Conservation (phyloP, 2,329 filamentous ascomycete species). For the Phoma sp. region DNA sequence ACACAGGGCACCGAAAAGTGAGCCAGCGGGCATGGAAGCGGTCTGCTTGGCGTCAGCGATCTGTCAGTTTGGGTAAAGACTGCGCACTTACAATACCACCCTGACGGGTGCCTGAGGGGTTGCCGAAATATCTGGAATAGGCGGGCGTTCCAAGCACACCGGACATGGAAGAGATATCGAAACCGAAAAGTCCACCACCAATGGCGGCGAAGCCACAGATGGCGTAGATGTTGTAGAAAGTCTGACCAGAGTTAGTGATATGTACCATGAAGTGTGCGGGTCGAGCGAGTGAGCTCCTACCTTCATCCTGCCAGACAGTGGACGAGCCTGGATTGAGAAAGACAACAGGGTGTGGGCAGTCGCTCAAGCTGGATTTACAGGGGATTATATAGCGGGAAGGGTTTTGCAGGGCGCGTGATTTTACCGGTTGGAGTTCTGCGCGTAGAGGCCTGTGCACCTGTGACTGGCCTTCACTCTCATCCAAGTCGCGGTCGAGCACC, state of each 20-base stretch:
- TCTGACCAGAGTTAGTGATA: constrained; percentile 17
- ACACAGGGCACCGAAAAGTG: constrained; percentile 54
- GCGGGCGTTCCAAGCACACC: constrained; percentile 45
- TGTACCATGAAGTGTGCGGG: background rate
- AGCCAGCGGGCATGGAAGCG: constrained; percentile 58
- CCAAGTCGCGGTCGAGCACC: constrained; percentile 5
- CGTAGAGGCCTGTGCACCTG: constrained; percentile 3
- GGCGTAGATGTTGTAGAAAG: constrained; percentile 61
- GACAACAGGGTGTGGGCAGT: constrained; percentile 1
- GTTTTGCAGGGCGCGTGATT: constrained; percentile 27
- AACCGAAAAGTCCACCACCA: constrained; percentile 51
- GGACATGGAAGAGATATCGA: constrained; percentile 50
- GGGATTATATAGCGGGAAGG: constrained; percentile 19
- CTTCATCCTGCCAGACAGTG: constrained; percentile 40
- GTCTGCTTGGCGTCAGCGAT: constrained; percentile 38
- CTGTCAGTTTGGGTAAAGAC: background rate
- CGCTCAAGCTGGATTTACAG: constrained; percentile 1
- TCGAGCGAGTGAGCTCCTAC: constrained; percentile 12
- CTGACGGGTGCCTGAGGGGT: constrained; percentile 44
- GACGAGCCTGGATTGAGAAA: constrained; percentile 15
- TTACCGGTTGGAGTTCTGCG: constrained; percentile 18
- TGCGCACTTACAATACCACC: constrained; percentile 53
- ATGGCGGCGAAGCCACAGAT: constrained; percentile 68
- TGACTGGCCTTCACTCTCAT: constrained; percentile 19
- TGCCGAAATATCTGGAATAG: constrained; percentile 47